These are phyloP conservation scores for Helianthus tuberosus DNA, from an alignment of 129 eudicot species.

Conservation along the genomic window DNA sequence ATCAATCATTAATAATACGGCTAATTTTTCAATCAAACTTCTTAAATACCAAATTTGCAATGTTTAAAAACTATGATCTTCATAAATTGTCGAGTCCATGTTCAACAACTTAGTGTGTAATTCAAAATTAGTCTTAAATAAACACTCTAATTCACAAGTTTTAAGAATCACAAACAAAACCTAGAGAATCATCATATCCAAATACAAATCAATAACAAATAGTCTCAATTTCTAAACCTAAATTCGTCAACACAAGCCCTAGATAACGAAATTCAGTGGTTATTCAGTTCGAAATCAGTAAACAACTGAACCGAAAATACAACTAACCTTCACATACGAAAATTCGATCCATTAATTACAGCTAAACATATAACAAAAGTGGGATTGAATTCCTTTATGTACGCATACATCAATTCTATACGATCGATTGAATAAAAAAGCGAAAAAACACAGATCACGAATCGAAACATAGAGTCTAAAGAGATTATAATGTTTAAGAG, in stretches of 20 bases:
- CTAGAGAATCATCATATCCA: neutral
- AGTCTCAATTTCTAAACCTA: neutral
- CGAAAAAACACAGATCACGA: neutral
- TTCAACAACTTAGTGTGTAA: neutral
- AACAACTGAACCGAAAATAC: constrained; percentile 14
- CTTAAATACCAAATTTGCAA: constrained; percentile 9
- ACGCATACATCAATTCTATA: neutral
- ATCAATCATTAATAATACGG: neutral
- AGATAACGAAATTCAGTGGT: constrained; percentile 4
- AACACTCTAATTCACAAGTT: neutral
- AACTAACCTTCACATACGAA: constrained; percentile 15
- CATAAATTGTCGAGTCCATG: neutral
- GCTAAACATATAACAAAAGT: neutral
- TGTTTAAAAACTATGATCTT: neutral
- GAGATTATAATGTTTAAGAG: constrained; percentile 15
- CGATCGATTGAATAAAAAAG: neutral
- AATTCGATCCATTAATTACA: constrained; percentile 4
- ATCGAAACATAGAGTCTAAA: neutral
- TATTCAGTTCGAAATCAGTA: constrained; percentile 27
- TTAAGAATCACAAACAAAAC: constrained; percentile 5
- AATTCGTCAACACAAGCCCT: constrained; percentile 12
- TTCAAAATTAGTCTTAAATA: neutral
- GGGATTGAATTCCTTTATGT: constrained; percentile 1
- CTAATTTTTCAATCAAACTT: neutral
- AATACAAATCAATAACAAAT: neutral